Evolutionary conservation across 2,329 filamentous ascomycete genomes (phyloP), one percentile per base, ranked within the genome.

Genomic region (Colletotrichum tofieldiae): DNA sequence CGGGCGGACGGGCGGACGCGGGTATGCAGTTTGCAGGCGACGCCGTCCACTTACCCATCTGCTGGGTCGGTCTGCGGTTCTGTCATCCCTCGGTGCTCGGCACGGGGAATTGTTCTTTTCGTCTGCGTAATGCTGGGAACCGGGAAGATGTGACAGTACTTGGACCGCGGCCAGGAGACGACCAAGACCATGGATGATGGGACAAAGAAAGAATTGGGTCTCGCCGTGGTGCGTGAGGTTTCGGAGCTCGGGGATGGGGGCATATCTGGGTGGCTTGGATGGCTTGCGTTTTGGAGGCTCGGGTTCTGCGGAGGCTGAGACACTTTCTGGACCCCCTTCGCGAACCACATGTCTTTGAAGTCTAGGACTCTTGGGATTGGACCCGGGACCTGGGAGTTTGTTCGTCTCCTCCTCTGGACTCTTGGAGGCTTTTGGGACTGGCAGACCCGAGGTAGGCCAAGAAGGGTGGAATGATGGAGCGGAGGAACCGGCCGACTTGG

Each of bases 401-500:
- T 8, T 23, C 9, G 45, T 23, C 45, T 49, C 20, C 8, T 11
- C 11, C 23, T 49, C 20, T 59, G 14, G 55, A 14, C 11, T 29
- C 39, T 60, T 35, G 41, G 20, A 6, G 29, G 26, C 59, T 23
- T 7, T 16, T n/a, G 43, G 14, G 23, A 5, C 23, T 26, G 49
- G 32, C 8, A 47, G 45, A 23, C 5, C 14, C 23, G 37, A 20
- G 20, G 47, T 43, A 63, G 35, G 60, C 47, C 60, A 63, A 52
- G 47, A 12, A 12, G 29, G 20, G 12, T 12, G 47, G 23, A 20
- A 18, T 43, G 49, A 29, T 41, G 35, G 23, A 41, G 23, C 61
- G 23, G 61, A 64, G 47, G 18, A 54, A 32, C 23, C 23, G 7
- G 61, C 61, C 61, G 61, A 32, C 47, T 64, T 41, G 49, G 49